Conservation (phyloP, 1,284 basidiomycete genomes). For the Puccinia triticina region DNA sequence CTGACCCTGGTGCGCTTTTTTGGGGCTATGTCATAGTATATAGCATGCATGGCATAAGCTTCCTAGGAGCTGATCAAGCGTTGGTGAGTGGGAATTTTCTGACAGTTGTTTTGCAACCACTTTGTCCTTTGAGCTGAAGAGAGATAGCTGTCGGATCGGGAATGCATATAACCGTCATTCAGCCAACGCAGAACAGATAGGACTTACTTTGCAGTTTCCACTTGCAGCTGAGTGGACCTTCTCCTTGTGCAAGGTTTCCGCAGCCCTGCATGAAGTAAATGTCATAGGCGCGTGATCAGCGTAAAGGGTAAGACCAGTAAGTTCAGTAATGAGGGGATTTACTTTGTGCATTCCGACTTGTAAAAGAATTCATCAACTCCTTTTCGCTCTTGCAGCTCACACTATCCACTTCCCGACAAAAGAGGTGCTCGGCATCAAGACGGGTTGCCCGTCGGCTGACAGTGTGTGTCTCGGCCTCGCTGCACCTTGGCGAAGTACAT, state of each 20-base stretch:
- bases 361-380: background rate
- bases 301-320: too few species aligned
- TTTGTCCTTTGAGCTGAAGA: background rate
- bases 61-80: background rate
- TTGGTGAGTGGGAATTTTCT: background rate
- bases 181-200: background rate
- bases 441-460: background rate
- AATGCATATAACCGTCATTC: background rate
- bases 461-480: background rate
- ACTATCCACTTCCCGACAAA: background rate
- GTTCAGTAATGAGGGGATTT: too few species aligned
- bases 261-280: background rate
- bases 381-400: background rate
- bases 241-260: background rate
- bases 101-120: background rate
- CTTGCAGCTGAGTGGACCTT: background rate
- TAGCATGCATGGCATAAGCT: too few species aligned
- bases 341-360: background rate
- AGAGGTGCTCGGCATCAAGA: background rate
- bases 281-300: too few species aligned
- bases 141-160: background rate
- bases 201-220: constrained; percentile 12
- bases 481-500: background rate
- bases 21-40: background rate
- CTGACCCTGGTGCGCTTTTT: background rate